These are phyloP conservation scores for Yarrowia divulgata DNA, from an alignment of 805 yeast species.

Conservation along the genomic window DNA sequence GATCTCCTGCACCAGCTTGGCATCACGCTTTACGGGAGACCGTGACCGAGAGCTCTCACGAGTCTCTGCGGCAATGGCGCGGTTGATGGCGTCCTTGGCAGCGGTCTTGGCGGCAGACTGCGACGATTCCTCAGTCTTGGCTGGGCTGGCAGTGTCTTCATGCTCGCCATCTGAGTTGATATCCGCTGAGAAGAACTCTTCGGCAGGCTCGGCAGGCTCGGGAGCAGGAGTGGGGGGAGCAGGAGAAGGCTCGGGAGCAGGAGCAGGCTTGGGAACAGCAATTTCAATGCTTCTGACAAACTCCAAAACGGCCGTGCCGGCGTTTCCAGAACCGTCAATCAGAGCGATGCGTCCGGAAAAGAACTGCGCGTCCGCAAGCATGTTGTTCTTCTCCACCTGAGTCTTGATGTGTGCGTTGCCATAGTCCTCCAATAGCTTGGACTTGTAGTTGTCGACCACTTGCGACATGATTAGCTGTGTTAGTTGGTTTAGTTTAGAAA, in stretches of 20 bases:
- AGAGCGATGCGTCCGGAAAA: slow-evolving; percentile 68
- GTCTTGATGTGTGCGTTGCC: slow-evolving; percentile 52
- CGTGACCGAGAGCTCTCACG: slow-evolving; percentile 11
- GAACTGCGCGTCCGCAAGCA: slow-evolving; percentile 67
- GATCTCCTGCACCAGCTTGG: background rate
- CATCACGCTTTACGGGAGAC: background rate
- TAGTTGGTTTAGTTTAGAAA: background rate
- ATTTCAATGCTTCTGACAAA: slow-evolving; percentile 34
- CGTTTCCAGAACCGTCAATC: slow-evolving; percentile 50
- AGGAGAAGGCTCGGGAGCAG: slow-evolving; percentile 4
- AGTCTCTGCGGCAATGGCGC: slow-evolving; percentile 23
- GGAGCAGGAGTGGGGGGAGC: background rate
- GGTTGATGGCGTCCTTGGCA: slow-evolving; percentile 21
- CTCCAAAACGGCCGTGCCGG: slow-evolving; percentile 33
- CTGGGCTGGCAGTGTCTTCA: background rate
- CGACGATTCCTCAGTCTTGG: background rate
- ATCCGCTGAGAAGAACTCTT: slow-evolving; percentile 32
- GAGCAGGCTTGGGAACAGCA: background rate
- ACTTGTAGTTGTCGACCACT: slow-evolving; percentile 62
- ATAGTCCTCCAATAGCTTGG: slow-evolving; percentile 60
- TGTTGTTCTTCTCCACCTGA: slow-evolving; percentile 51
- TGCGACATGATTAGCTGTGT: slow-evolving; percentile 47
- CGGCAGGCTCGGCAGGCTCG: slow-evolving; percentile 20
- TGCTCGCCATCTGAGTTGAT: slow-evolving; percentile 36
- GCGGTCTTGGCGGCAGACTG: slow-evolving; percentile 5